These are phyloP conservation scores for Schizochytrium sp. DNA, from an alignment of 108 stramenopile genomes.

Conservation along the genomic window DNA sequence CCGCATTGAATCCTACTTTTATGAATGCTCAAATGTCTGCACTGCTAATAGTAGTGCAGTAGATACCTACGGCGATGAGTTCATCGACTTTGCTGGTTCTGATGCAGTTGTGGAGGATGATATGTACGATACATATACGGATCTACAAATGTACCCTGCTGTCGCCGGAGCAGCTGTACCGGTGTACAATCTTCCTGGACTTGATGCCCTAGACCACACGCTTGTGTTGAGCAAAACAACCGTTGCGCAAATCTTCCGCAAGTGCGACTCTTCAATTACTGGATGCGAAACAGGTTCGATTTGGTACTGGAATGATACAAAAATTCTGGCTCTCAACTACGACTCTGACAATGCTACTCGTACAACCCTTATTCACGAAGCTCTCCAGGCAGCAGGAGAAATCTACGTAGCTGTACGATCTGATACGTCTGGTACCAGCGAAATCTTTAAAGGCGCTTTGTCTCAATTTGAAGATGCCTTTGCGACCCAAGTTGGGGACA, in stretches of 20 bases:
- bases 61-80: background rate
- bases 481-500: constrained; percentile 3
- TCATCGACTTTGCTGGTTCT: constrained; percentile 16
- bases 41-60: background rate
- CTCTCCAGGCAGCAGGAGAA: background rate
- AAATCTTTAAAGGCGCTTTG: constrained; percentile 48
- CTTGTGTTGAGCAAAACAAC: background rate
- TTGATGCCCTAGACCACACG: constrained; percentile 38
- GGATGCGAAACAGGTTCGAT: background rate
- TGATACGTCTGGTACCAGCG: constrained; percentile 24
- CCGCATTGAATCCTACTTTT: background rate
- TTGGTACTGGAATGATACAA: background rate
- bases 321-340: background rate
- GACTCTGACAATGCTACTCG: background rate
- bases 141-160: constrained; percentile 44
- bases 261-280: background rate
- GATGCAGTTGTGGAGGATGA: background rate
- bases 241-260: constrained; percentile 45
- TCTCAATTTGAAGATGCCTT: constrained; percentile 41
- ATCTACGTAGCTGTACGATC: constrained; percentile 42
- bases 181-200: constrained; percentile 48
- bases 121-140: background rate
- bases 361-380: background rate
- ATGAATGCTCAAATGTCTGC: background rate
- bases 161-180: constrained; percentile 51